Evolutionary conservation across 2,329 filamentous ascomycete genomes (phyloP), one percentile per base, ranked within the genome.

Genomic region (Plectosphaerella sp.): DNA sequence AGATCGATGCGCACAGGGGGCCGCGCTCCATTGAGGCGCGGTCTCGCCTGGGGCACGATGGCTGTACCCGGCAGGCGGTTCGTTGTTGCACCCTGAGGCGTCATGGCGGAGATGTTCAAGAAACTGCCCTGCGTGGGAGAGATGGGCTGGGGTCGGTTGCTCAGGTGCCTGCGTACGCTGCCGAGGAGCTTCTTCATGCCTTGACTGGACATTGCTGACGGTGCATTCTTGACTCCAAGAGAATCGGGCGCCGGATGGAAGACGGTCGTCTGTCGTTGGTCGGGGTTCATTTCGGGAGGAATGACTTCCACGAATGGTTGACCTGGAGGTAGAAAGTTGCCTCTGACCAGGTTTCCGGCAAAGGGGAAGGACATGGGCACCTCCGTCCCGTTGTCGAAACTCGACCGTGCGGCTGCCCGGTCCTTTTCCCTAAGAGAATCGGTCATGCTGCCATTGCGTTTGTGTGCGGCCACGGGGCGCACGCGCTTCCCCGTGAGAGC

Each of bases 101-200:
- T 77, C 37, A 78, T 70, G 2, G 76, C 73, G 3, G 73, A 71
- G 35, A 82, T 72, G 50, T 74, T 74, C 54, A 76, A 69, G 51
- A 77, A 74, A 50, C 69, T 76, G 11, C 71, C 72, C n/a, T 77
- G 73, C 0, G 71, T 71, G 0, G 74, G 69, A 14, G 74, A 71
- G 12, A 71, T 55, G 5, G 66, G 69, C 54, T 75, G 77, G 1
- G 72, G 75, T 50, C 70, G 72, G 14, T 78, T 89, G 64, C 90
- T 90, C 47, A 97, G 69, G 6, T 87, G 92, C 57, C 91, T 84
- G 16, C 91, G 87, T 37, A 97, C 89, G 56, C 89, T 93, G 7
- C 91, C 89, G 48, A 99, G 79, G 0, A 97, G 80, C 60, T 86
- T 94, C 67, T 87, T 92, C 78, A 97, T 89, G 3, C 89, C 90